Base-by-base conservation (phyloP, 768 basidiomycete genomes). In the Pleurotus djamor region DNA sequence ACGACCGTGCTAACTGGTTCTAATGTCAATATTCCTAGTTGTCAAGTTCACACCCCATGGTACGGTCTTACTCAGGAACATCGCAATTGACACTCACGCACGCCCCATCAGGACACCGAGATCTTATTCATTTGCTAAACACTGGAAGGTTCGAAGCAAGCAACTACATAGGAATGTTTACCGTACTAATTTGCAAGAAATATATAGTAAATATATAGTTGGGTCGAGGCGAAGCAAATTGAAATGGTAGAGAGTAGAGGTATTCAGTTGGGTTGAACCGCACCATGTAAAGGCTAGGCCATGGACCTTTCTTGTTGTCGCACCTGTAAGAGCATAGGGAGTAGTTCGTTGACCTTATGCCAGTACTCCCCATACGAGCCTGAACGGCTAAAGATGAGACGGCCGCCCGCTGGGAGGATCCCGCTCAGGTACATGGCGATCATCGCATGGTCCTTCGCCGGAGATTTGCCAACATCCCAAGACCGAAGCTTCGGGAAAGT, bases 41-140 rank as follows among this genome's bases (percentile, higher is more conserved):
- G 10, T 74, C 70, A 36, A 67, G 70, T 56, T 74, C 73, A 10
- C 77, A 78, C 63, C 73, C 69, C 9, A 82, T 82, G 71, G 81
- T 80, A 63, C 21, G 21, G 21, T 28, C 21, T n/a, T n/a, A n/a
- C n/a, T n/a, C n/a, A n/a, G n/a, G n/a, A n/a, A n/a, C n/a, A n/a
- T n/a, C n/a, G n/a, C n/a, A n/a, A n/a, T n/a, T n/a, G n/a, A n/a
- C n/a, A n/a, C n/a, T n/a, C n/a, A n/a, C n/a, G n/a, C n/a, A n/a
- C n/a, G n/a, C n/a, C n/a, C n/a, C n/a, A n/a, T n/a, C n/a, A n/a
- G n/a, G n/a, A n/a, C n/a, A 72, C 71, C 0, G 68, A 63, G 38
- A 60, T 74, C 47, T 41, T 69, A 63, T 74, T 69, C 52, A 69
- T 74, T 36, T 70, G 66, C 50, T 72, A 56, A 58, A n/a, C 38